These are phyloP conservation scores for Scalesia atractyloides DNA, from an alignment of 129 eudicot genomes.

Conservation along the genomic window DNA sequence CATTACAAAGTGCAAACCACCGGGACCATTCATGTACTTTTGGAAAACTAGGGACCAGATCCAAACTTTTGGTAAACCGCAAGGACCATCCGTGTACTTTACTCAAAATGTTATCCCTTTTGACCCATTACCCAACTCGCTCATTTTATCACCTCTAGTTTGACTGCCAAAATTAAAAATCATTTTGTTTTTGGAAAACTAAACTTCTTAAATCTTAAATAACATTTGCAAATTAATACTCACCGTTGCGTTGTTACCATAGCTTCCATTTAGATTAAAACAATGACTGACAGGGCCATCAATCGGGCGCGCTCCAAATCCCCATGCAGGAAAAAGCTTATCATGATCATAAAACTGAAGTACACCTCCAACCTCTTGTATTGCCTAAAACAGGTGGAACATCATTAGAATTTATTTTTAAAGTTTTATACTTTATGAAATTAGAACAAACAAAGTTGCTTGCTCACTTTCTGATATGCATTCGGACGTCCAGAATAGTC, in stretches of 20 bases:
- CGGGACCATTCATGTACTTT: too few species aligned
- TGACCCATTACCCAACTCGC: conserved; percentile 3
- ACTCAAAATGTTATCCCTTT: not conserved
- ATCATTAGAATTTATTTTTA: conserved; percentile 17
- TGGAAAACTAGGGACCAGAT: too few species aligned
- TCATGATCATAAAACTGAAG: conserved; percentile 87
- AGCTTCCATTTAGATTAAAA: conserved; percentile 91
- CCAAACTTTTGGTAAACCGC: too few species aligned
- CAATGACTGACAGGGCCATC: conserved; percentile 98
- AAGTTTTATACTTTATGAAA: not conserved
- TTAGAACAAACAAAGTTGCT: not conserved
- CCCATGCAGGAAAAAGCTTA: conserved; percentile 87
- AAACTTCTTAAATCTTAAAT: not conserved
- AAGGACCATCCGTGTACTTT: too few species aligned
- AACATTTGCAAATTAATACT: not conserved
- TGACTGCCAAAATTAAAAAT: not conserved
- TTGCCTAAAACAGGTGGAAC: conserved; percentile 57
- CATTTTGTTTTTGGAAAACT: conserved; percentile 8
- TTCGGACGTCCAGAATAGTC: conserved; percentile 93
- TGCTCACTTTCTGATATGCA: conserved; percentile 86
- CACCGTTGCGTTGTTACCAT: conserved; percentile 49
- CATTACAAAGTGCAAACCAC: too few species aligned
- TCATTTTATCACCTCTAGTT: conserved; percentile 1
- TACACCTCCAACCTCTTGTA: conserved; percentile 81
- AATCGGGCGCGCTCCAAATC: conserved; percentile 95